A percentile compares a stretch with the other conserved stretches of the same genome.
These are phyloP conservation scores for Geranium brycei DNA, from an alignment of 345 rosid species.

Conservation along the genomic window DNA sequence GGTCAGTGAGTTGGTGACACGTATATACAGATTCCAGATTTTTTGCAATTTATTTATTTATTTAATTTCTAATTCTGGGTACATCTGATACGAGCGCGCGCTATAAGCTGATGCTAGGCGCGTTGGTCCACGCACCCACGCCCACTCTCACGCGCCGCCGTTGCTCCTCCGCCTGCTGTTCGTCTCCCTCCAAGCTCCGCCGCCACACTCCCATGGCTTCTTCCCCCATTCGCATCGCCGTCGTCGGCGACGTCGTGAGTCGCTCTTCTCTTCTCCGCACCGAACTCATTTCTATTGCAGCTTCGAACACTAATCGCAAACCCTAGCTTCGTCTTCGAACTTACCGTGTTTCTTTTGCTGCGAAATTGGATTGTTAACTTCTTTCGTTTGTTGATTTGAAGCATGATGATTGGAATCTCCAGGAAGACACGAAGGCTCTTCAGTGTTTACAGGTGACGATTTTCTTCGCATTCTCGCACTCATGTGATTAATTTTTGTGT, in stretches of 20 bases:
- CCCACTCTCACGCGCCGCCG: neutral
- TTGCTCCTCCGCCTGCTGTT: too few relatives aligned
- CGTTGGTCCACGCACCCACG: slow-evolving; percentile 16
- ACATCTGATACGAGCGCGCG: too few relatives aligned
- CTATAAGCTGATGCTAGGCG: slow-evolving; percentile 8
- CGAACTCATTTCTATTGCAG: too few relatives aligned
- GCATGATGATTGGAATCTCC: slow-evolving; percentile 71
- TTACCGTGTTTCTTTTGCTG: neutral
- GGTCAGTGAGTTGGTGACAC: too few relatives aligned
- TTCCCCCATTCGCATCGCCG: slow-evolving; percentile 31
- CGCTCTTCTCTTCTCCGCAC: slow-evolving; percentile 2
- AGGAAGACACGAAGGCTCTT: slow-evolving; percentile 72
- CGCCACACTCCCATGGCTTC: slow-evolving; percentile 23
- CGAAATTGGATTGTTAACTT: neutral
- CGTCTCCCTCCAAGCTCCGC: too few relatives aligned
- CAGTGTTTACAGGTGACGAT: slow-evolving; percentile 41
- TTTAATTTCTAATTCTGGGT: too few relatives aligned
- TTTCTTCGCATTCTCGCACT: too few relatives aligned
- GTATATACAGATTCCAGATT: too few relatives aligned
- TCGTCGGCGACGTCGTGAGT: slow-evolving; percentile 55
- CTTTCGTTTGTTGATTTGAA: slow-evolving; percentile 14
- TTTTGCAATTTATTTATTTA: too few relatives aligned
- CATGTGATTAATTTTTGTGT: neutral
- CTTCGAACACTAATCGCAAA: too few relatives aligned
- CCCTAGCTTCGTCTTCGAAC: neutral